Base-by-base conservation (phyloP, 1,284 basidiomycete genomes). In the Schizophyllum amplum region DNA sequence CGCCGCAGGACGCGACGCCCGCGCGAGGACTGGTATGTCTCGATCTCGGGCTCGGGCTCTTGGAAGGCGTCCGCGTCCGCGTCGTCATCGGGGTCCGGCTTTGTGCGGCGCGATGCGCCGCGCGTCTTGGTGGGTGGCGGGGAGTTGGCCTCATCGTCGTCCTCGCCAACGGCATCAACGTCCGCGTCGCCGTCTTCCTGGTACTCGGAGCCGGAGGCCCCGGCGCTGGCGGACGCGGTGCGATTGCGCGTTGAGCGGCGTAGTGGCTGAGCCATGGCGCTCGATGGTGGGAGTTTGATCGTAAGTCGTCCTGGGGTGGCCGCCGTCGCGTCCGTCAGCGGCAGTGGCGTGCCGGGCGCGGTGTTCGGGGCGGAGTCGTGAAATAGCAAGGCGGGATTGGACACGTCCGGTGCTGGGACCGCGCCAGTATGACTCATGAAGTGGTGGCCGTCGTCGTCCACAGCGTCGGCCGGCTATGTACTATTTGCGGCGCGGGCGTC, bases 171-270 rank as follows among this genome's bases (percentile, higher is more conserved):
- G 59, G 66, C 67, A 61, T 78, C 73, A 59, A 74, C 69, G 26
- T 72, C 64, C 13, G 78, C 80, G 62, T 76, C 76, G 60, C 82
- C 80, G 64, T 82, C 84, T 59, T 73, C 79, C 62, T 81, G 75
- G 66, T 87, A 87, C 63, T 86, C 83, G 24, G 86, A 87, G 51
- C 83, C 81, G 23, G 85, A 86, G n/a, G 80, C 68, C 0, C 69
- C 72, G 4, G 63, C 67, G 7, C 70, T 67, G 33, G 13, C 33
- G 17, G 33, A 42, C 17, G 33, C 33, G 33, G 13, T 17, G 33
- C 33, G 33, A 26, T 68, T 67, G 54, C 75, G 71, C 54, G 63
- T 62, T 0, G 77, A 77, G 55, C 77, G 73, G 22, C 79, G 77
- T 26, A 71, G 62, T n/a, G 67, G 49, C 63, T 65, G 17, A 52